A percentile compares a stretch with the other conserved stretches of the same genome.
These are phyloP conservation scores for Arabidopsis hybrid DNA, from an alignment of 441 rosid genomes.

Conservation along the genomic window DNA sequence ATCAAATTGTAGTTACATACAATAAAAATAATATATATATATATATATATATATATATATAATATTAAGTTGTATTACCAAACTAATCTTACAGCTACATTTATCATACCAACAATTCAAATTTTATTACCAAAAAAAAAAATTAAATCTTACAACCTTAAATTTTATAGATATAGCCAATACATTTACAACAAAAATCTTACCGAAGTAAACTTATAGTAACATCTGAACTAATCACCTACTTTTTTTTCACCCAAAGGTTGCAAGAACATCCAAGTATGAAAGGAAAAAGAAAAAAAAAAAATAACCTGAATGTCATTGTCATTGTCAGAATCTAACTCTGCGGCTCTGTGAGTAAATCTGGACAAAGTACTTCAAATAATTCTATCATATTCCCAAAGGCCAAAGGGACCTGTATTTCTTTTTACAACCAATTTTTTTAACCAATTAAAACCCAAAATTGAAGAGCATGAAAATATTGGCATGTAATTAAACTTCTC, in stretches of 20 bases:
- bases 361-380: slow-evolving; percentile 16
- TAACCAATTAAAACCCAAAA: slow-evolving; percentile 27
- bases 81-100: no score
- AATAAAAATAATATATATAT: no score
- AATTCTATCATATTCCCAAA: slow-evolving; percentile 1
- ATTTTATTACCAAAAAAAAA: no score
- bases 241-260: background rate
- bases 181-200: no score
- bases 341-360: slow-evolving; percentile 23
- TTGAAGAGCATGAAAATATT: slow-evolving; percentile 30
- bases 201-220: no score
- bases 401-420: background rate
- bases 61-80: no score
- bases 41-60: no score
- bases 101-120: no score
- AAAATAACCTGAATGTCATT: slow-evolving; percentile 3
- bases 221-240: no score
- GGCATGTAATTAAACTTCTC: slow-evolving; percentile 25
- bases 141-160: no score
- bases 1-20: no score
- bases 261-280: background rate
- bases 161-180: no score
- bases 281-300: background rate
- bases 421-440: slow-evolving; percentile 11
- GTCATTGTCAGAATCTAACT: slow-evolving; percentile 29